phyloP scores from a whole-genome alignment of 1,284 basidiomycete genomes.

The Ustilago xerochloae region DNA sequence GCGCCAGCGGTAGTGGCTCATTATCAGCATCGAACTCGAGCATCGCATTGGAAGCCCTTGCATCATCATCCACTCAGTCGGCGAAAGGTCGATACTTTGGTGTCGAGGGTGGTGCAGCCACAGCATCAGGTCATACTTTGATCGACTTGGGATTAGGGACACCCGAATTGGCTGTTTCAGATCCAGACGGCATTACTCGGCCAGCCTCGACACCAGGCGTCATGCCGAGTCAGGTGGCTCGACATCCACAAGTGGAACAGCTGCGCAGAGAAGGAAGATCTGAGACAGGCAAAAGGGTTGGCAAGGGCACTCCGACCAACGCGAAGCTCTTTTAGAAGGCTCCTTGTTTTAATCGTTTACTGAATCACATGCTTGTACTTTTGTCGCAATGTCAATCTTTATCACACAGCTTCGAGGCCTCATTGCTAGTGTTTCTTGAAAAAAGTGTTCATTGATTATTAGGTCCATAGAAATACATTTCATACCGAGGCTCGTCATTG shows the following conservation, averaged over 20 bases:
- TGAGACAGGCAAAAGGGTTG: conserved; percentile 40
- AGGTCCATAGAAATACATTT: too few species aligned
- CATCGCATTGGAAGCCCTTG: conserved; percentile 29
- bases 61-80: conserved; percentile 1
- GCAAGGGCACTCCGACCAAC: conserved; percentile 46
- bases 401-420: too few species aligned
- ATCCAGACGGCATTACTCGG: conserved; percentile 35
- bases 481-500: conserved; percentile 11
- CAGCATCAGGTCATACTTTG: conserved; percentile 25
- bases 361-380: conserved; percentile 7
- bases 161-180: conserved; percentile 30
- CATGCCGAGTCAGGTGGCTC: conserved; percentile 35
- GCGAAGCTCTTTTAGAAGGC: conserved; percentile 25
- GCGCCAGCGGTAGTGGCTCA: not conserved
- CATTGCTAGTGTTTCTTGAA: not conserved
- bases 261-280: conserved; percentile 35
- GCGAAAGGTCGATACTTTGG: conserved; percentile 39
- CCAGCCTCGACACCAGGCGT: conserved; percentile 37
- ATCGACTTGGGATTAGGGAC: conserved; percentile 32
- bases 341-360: not conserved
- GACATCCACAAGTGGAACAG: conserved; percentile 48
- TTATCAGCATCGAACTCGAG: conserved; percentile 3
- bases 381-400: conserved; percentile 13
- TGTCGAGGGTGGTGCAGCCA: not conserved
- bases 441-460: too few species aligned